Base-by-base conservation (phyloP, 192 early-diverging fungal genomes). In the Gryganskiella cystojenkinii region DNA sequence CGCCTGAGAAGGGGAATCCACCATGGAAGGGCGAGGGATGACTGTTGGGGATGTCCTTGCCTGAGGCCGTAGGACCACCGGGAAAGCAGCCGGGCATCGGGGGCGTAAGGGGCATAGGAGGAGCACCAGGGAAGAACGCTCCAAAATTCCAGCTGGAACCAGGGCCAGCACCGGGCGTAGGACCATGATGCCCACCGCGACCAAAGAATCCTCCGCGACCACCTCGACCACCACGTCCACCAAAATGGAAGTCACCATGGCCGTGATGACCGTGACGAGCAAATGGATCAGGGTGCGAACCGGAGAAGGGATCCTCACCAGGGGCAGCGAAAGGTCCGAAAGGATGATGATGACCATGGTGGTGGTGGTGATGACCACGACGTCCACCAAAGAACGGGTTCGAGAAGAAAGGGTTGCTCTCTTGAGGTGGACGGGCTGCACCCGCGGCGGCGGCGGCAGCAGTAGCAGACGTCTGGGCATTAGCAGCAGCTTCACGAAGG, bases 321-420 rank as follows among this genome's bases (percentile, higher is more conserved):
- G 11, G 3, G 20, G 19, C 27, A 17, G 6, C 37, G 25, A 45
- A 45, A 8, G 25, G 44, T 4, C 13, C 13, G 17, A 31, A 31
- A 3, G 57, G 20, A 60, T 34, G 33, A 5, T 56, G 30, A 4
- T 35, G 31, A 37, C 55, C 55, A 28, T 9, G 27, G 24, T 22
- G 24, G 31, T 25, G 37, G 9, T 33, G 34, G 25, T n/a, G 55
- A 52, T 24, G 31, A 11, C 49, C 22, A 19, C 28, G 45, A 17
- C 53, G 58, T 22, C 44, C 37, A 4, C n/a, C 30, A 61, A 74
- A 70, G 59, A 71, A 71, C 9, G 68, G 60, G 51, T 62, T 53
- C 4, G 37, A 33, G 19, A 25, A 14, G 46, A 73, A 69, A 22
- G 74, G 66, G 13, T 51, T n/a, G n/a, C n/a, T 63, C 15, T 68